Conservation (phyloP, 139 green algal genomes). For the Tetraselmis chui region DNA sequence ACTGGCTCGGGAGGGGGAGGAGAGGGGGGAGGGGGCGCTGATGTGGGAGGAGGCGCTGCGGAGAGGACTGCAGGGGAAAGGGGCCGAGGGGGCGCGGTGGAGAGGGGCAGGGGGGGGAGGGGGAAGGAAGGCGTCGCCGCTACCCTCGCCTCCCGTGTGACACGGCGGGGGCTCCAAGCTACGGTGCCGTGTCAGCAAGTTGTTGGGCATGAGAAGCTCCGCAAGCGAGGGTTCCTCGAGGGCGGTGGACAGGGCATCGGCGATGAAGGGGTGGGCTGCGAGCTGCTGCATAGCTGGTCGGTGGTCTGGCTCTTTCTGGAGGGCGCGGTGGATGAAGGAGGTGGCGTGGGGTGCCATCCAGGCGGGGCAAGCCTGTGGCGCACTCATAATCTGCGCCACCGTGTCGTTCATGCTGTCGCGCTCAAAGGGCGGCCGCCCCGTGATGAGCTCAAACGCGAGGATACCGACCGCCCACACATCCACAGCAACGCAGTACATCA, state of each 20-base stretch:
- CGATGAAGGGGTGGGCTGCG: background rate
- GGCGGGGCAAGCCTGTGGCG: background rate
- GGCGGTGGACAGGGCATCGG: background rate
- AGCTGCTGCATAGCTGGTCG: background rate
- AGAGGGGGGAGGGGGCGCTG: background rate
- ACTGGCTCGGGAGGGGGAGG: background rate
- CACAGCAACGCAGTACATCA: background rate
- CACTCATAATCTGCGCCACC: background rate
- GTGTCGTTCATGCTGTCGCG: background rate
- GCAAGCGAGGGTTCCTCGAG: background rate
- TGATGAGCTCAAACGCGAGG: background rate
- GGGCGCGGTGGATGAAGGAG: background rate
- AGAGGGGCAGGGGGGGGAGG: background rate
- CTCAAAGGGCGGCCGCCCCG: background rate
- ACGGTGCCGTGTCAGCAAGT: background rate
- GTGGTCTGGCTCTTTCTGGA: background rate
- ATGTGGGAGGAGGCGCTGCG: too few species aligned
- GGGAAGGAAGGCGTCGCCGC: background rate
- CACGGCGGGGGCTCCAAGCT: background rate
- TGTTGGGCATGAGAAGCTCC: background rate
- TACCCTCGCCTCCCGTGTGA: too few species aligned
- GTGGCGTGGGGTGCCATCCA: background rate
- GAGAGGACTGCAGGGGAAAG: background rate
- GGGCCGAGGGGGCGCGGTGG: background rate
- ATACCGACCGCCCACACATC: background rate